Conservation (phyloP, 805 yeast genomes). For the Torulaspora microellipsoides region DNA sequence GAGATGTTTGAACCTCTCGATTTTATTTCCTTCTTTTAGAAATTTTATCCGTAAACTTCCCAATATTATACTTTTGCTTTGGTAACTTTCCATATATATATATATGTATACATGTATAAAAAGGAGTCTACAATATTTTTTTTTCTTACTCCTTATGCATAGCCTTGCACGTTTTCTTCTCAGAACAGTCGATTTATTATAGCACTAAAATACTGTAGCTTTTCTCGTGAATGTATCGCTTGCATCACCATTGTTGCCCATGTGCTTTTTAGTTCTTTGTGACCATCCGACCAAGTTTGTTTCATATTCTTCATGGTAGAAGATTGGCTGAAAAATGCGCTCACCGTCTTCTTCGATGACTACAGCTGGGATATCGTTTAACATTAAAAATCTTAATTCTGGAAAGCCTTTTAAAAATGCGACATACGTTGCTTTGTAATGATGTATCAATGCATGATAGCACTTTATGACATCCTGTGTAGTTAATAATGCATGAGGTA, state of each 20-base stretch:
- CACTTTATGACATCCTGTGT: slow-evolving; percentile 33
- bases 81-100: neutral
- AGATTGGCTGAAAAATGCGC: slow-evolving; percentile 36
- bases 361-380: slow-evolving; percentile 39
- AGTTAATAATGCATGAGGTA: slow-evolving; percentile 32
- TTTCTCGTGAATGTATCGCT: slow-evolving; percentile 20
- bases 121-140: neutral
- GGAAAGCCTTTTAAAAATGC: slow-evolving; percentile 35
- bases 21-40: slow-evolving; percentile 24
- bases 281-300: slow-evolving; percentile 35
- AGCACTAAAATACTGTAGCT: slow-evolving; percentile 16
- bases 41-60: neutral
- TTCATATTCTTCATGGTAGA: slow-evolving; percentile 32
- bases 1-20: slow-evolving; percentile 31
- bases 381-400: slow-evolving; percentile 35
- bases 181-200: too few relatives aligned
- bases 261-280: slow-evolving; percentile 10
- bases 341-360: slow-evolving; percentile 27
- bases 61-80: too few relatives aligned
- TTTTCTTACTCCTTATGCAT: neutral
- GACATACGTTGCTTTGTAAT: slow-evolving; percentile 34
- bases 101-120: neutral
- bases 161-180: too few relatives aligned
- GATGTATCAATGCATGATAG: slow-evolving; percentile 38
- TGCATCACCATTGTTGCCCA: slow-evolving; percentile 10